A percentile compares a stretch with the other conserved stretches of the same genome.
These are phyloP conservation scores for Venturia nashicola DNA, from an alignment of 2,329 filamentous ascomycete species.

Conservation along the genomic window DNA sequence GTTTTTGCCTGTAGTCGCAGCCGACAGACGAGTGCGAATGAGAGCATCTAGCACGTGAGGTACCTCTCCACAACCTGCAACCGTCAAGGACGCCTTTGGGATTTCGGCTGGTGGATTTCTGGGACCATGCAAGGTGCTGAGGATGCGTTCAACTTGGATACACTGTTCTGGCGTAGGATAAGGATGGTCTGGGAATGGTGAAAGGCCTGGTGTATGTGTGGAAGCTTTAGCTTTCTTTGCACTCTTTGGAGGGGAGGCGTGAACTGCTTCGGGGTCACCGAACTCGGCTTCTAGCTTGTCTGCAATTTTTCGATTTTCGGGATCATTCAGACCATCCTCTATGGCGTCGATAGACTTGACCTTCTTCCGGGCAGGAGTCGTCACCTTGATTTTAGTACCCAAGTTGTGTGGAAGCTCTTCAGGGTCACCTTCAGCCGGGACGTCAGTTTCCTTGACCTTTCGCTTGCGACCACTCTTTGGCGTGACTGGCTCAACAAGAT, in stretches of 20 bases:
- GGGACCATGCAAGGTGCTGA: constrained; percentile 54
- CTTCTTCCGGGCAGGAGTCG: constrained; percentile 21
- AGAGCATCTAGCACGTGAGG: constrained; percentile 53
- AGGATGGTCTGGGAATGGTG: constrained; percentile 56
- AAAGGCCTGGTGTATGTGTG: constrained; percentile 34
- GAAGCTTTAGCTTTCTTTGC: constrained; percentile 27
- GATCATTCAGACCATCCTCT: constrained; percentile 1
- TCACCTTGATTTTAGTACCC: constrained; percentile 18
- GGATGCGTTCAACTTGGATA: constrained; percentile 52
- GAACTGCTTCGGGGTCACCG: not conserved
- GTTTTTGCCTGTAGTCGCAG: constrained; percentile 46
- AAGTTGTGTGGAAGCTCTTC: constrained; percentile 46
- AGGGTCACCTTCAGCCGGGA: constrained; percentile 23
- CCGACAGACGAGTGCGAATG: constrained; percentile 49
- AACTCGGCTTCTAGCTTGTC: constrained; percentile 2
- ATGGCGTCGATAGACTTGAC: not conserved
- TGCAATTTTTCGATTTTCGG: constrained; percentile 1
- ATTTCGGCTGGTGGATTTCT: constrained; percentile 53
- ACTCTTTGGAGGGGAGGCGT: not conserved
- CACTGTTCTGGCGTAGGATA: constrained; percentile 58
- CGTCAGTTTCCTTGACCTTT: constrained; percentile 20
- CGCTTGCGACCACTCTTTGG: constrained; percentile 24
- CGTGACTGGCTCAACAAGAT: constrained; percentile 12
- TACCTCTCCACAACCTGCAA: constrained; percentile 59
- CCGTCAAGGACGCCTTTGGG: constrained; percentile 47